These are phyloP conservation scores for Paralagenidium karlingii DNA, from an alignment of 352 stramenopile genomes.

Conservation along the genomic window DNA sequence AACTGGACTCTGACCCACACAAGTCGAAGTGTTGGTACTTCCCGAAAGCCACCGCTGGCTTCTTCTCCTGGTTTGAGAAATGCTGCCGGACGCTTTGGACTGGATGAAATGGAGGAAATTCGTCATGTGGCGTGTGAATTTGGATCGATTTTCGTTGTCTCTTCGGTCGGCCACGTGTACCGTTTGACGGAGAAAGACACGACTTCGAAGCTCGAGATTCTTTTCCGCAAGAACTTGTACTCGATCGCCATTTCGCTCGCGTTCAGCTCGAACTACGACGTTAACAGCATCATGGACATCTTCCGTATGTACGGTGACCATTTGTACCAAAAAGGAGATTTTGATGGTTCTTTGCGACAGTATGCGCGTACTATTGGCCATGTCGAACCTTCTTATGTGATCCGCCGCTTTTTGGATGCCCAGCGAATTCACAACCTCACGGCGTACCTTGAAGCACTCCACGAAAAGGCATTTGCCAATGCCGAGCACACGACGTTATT, in stretches of 20 bases:
- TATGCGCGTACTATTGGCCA: conserved; percentile 96
- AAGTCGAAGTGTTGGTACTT: conserved; percentile 1
- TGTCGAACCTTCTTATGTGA: conserved; percentile 96
- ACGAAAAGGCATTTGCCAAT: conserved; percentile 85
- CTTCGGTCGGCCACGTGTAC: conserved; percentile 82
- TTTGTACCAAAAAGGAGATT: conserved; percentile 96
- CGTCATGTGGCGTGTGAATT: conserved; percentile 79
- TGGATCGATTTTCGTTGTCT: conserved; percentile 79
- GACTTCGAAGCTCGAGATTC: conserved; percentile 91
- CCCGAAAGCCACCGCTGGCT: not conserved
- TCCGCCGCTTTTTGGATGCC: conserved; percentile 95
- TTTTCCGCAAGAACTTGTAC: conserved; percentile 97
- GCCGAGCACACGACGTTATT: conserved; percentile 90
- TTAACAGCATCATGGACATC: conserved; percentile 94
- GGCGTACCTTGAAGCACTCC: conserved; percentile 92
- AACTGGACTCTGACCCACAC: conserved; percentile 80
- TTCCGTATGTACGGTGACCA: conserved; percentile 96
- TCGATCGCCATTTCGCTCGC: conserved; percentile 95
- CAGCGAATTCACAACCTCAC: conserved; percentile 95
- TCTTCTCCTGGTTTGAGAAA: conserved; percentile 7
- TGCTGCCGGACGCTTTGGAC: conserved; percentile 54
- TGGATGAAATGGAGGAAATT: conserved; percentile 82
- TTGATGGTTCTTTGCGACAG: conserved; percentile 91
- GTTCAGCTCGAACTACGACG: conserved; percentile 89
- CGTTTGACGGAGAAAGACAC: conserved; percentile 92